Base-by-base conservation (phyloP, 2,329 filamentous ascomycete genomes). In the Stagonosporopsis rhizophila region DNA sequence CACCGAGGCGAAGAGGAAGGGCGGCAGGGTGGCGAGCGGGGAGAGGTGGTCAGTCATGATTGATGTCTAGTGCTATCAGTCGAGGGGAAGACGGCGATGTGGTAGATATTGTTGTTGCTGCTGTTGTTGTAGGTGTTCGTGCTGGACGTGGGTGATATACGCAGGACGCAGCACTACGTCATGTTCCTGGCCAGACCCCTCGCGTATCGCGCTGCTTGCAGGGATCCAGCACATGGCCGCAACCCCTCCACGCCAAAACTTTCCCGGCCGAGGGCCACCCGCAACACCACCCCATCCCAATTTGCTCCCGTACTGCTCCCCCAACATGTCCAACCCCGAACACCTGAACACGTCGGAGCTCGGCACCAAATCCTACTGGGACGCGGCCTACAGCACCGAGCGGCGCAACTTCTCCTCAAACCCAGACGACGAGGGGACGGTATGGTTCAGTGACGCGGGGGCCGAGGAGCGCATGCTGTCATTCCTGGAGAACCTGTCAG, bases 401-500 rank as follows among this genome's bases (percentile, higher is more conserved):
- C 81, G 92, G 49, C 74, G 79, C 58, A 94, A 95, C 78, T 86
- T 93, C 76, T 78, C 85, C 50, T 76, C 84, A 60, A 87, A 96
- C 78, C 86, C 90, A 9, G 78, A 84, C 53, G 91, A 96, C 80
- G 89, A 89, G 57, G 94, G 94, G 64, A 96, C 92, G 27, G 87
- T 95, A 68, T 99, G 95, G 95, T 99, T 99, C 83, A 89, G 92
- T 74, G 95, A 98, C 79, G 90, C 92, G 28, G 87, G 89, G 70
- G 95, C 95, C 59, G 91, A 96, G 71, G 82, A 87, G 60, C 93
- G 93, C 71, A 87, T 96, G 57, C 77, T 96, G 22, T 75, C 80
- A 9, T 92, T 89, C 73, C 76, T 83, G 6, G 74, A 76, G 14
- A 59, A 67, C 6, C 83, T 96, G 7, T 80, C 80, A 3, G 77